Base-by-base conservation (phyloP, 2,329 filamentous ascomycete species). In the Trichoderma simmonsii region DNA sequence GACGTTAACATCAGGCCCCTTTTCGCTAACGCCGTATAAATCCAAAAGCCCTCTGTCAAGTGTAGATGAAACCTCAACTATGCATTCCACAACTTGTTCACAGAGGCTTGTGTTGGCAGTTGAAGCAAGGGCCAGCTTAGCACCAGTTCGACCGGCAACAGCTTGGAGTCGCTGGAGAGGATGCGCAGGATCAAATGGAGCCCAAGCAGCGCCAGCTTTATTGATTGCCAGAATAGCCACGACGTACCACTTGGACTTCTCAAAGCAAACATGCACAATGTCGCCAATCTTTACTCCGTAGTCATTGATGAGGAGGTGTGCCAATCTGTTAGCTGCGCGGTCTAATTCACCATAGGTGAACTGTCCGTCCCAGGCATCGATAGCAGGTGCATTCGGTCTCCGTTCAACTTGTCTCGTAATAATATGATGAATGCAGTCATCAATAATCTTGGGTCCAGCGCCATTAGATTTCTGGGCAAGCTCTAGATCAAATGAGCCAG, bases 291-390 rank as follows among this genome's bases (percentile, higher is more conserved):
- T 32, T 14, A 73, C 61, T 6, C n/a, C 24, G 51, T 57, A 36
- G 2, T 39, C n/a, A 9, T 36, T 30, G 2, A 72, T 36, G 24
- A 76, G 72, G 7, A 72, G 69, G 3, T 70, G 60, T 2, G 75
- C 74, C 11, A 75, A 59, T 21, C 68, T 60, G 56, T 71, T 73
- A 2, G 74, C 28, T 14, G 65, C 56, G 30, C 43, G 18, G n/a
- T 75, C 61, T 7, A 77, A 62, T 24, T 77, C 61, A 18, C 54
- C 34, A 32, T 74, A 76, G 2, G 75, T 76, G 36, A 76, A 60
- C 4, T 66, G 34, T 18, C 70, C 73, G 56, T 77, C 76, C 76
- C 76, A 77, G 3, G 75, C 71, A 9, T 67, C 26, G 6, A 77
- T 64, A 26, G 74, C 74, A 28, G 39, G 56, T 11, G 56, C 28